Conservation (phyloP, 2,329 filamentous ascomycete genomes). For the Eutypella sp. region DNA sequence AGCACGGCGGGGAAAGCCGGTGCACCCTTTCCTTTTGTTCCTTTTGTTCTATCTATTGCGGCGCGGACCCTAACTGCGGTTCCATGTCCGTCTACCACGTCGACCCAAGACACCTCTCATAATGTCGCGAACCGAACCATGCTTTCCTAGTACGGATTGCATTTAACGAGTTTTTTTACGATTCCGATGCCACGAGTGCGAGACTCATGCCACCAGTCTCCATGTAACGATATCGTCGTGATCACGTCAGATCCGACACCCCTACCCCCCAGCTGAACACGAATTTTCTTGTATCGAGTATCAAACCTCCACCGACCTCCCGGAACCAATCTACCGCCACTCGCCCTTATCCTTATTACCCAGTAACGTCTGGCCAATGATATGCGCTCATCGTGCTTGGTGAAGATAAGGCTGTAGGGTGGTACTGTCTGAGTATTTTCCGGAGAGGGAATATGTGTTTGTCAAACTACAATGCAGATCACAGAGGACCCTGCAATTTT, state of each 20-base stretch:
- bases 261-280: constrained; percentile 11
- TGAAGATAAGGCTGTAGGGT: too few relatives aligned
- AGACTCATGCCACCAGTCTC: constrained; percentile 8
- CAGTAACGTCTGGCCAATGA: constrained; percentile 1
- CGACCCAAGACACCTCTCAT: constrained; percentile 3
- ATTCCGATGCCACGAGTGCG: constrained; percentile 12
- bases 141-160: constrained; percentile 5
- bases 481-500: too few relatives aligned
- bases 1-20: constrained; percentile 24
- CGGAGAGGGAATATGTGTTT: too few relatives aligned
- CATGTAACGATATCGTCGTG: constrained; percentile 14
- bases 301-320: constrained; percentile 5
- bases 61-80: constrained; percentile 2
- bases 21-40: constrained; percentile 7
- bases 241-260: constrained; percentile 12
- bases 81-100: neutral
- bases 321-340: constrained; percentile 1
- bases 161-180: constrained; percentile 10
- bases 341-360: constrained; percentile 1
- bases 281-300: constrained; percentile 20
- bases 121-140: constrained; percentile 7
- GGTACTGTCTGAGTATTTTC: too few relatives aligned
- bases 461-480: too few relatives aligned
- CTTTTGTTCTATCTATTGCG: too few relatives aligned
- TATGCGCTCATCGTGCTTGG: too few relatives aligned